Evolutionary conservation across 2,329 filamentous ascomycete species (phyloP), one percentile per base, ranked within the genome.

Genomic region (Stromatinia cepivora): DNA sequence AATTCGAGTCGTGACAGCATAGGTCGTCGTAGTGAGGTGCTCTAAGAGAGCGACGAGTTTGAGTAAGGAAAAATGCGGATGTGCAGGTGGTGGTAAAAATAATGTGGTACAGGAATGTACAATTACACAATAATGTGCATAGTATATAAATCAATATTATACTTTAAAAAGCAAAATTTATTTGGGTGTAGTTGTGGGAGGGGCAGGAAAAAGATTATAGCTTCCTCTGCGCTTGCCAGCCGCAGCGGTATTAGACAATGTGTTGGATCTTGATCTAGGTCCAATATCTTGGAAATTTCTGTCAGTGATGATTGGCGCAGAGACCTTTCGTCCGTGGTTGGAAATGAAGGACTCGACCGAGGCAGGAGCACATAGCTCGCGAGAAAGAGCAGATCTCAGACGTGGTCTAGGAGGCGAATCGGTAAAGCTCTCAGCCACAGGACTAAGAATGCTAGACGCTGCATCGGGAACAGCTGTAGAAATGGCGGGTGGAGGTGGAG

Each of bases 201-300:
- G 53, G 20, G 56, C 36, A 45, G 76, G 76, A 28, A 78, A 78
- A 11, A 78, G 67, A 71, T 73, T 76, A 58, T 77, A 78, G 56
- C 75, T 75, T 45, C 73, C 75, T 50, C 75, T 71, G 57, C 70
- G 70, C 65, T 76, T 76, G 39, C 67, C 71, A 11, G 67, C 70
- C 34, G 46, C 46, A 8, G 71, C 63, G 45, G 64, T 54, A 39
- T 52, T 64, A 34, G 61, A 39, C 3, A 71, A 69, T 36, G 74
- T 78, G 28, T 72, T 69, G 0, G 76, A 72, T 66, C 77, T 72
- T 7, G 75, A 54, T 34, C 52, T 28, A 1, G 64, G 17, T 20
- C 72, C 59, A 72, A 58, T 4, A 70, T 72, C 61, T 73, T 76
- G 69, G 72, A 73, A 39, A 74, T 70, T 28, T 53, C 70, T 17